Evolutionary conservation across 371 early-diverging fungal genomes (phyloP).

Genomic region (Entomophthora muscae): DNA sequence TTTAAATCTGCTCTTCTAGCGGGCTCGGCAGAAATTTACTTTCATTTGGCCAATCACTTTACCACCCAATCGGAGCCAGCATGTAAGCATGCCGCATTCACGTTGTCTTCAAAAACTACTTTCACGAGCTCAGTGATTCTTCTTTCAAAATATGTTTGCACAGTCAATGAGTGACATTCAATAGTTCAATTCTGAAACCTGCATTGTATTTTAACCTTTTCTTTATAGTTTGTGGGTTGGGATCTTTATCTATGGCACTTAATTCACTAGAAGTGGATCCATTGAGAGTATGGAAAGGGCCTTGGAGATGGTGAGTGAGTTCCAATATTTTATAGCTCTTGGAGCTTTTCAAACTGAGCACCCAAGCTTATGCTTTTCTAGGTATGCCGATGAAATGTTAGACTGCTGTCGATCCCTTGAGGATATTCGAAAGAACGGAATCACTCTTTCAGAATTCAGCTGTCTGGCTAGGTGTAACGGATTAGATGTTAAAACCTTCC

Average conservation of each 20-base stretch:
- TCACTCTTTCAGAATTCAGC: slow-evolving; percentile 75
- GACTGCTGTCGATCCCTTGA: slow-evolving; percentile 65
- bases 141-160: too few relatives aligned
- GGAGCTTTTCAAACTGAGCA: not conserved
- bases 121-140: not conserved
- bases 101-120: not conserved
- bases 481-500: slow-evolving; percentile 43
- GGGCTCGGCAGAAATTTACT: slow-evolving; percentile 72
- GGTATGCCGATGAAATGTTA: slow-evolving; percentile 64
- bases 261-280: slow-evolving; percentile 86
- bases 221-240: slow-evolving; percentile 29
- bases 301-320: slow-evolving; percentile 65
- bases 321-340: slow-evolving; percentile 9
- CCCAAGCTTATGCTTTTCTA: slow-evolving; percentile 5
- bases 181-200: too few relatives aligned
- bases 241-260: slow-evolving; percentile 72
- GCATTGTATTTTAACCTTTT: too few relatives aligned
- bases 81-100: slow-evolving; percentile 19
- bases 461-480: slow-evolving; percentile 19
- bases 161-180: too few relatives aligned
- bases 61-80: slow-evolving; percentile 84
- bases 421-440: slow-evolving; percentile 61
- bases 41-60: slow-evolving; percentile 70
- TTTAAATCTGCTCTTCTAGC: slow-evolving; percentile 57
- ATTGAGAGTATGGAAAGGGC: slow-evolving; percentile 74